Conservation (phyloP, 1,284 basidiomycete genomes). For the Schizophyllum commune region DNA sequence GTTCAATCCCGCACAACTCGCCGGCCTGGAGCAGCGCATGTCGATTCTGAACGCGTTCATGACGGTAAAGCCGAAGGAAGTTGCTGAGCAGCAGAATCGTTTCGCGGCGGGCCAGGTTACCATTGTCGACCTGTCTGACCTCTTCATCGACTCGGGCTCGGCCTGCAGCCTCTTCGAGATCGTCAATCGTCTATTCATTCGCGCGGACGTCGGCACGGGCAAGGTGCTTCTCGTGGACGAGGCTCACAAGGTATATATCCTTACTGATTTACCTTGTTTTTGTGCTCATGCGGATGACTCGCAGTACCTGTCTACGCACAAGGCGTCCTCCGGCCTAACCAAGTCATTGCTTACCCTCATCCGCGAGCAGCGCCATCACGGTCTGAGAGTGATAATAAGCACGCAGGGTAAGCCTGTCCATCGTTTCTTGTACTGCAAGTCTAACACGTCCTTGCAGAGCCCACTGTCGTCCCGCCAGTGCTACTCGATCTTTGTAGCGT, state of each 20-base stretch:
- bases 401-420: conserved; percentile 56
- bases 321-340: conserved; percentile 44
- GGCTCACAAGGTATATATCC: conserved; percentile 55
- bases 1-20: conserved; percentile 45
- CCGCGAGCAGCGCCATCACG: conserved; percentile 64
- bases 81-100: conserved; percentile 16
- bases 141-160: conserved; percentile 58
- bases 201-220: conserved; percentile 51
- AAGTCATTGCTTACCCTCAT: conserved; percentile 50
- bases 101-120: conserved; percentile 51
- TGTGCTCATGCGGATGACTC: background rate
- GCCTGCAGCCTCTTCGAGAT: conserved; percentile 70
- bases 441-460: conserved; percentile 12
- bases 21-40: conserved; percentile 51
- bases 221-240: conserved; percentile 71
- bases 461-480: conserved; percentile 20
- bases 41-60: conserved; percentile 48
- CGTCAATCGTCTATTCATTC: conserved; percentile 55
- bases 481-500: conserved; percentile 22
- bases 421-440: no score
- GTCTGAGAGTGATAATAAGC: conserved; percentile 64
- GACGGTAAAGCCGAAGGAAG: conserved; percentile 19
- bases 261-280: background rate
- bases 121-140: conserved; percentile 62
- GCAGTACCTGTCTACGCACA: conserved; percentile 43